Base-by-base conservation (phyloP, 2,329 filamentous ascomycete genomes). In the Rutstroemia sp. region DNA sequence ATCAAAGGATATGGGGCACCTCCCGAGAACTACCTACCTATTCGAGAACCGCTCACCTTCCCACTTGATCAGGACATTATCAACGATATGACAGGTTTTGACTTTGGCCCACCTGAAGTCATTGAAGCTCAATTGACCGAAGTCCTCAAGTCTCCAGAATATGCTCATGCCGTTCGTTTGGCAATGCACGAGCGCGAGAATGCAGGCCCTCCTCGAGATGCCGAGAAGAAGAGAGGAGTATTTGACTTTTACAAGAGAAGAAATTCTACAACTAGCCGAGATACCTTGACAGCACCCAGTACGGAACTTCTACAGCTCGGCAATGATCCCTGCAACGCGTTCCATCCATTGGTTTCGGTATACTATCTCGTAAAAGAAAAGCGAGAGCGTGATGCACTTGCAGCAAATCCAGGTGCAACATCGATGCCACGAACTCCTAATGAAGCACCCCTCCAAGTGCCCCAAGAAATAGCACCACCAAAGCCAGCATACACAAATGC, bases 351-450 rank as follows among this genome's bases (percentile, higher is more conserved):
- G 14, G 78, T 97, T 7, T 97, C 94, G 1, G 86, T 99, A 14
- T 99, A 99, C 72, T 95, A 95, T 67, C 80, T 99, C 3, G 94
- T 96, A n/a, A 86, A 84, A 63, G 94, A 99, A 75, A 97, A 97
- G 74, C 83, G 90, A 61, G 90, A 95, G 50, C 84, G 90, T 38
- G 92, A 97, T 66, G 75, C 60, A 58, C 58, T 66, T 42, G 80
- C 83, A 63, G 70, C 73, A 39, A 85, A 83, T 58, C 81, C 85
- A 49, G 81, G 83, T 21, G 79, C 80, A 56, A 67, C 80, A 27
- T 75, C 76, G 19, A 75, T 86, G 67, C 81, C 81, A 16, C 77
- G 77, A 39, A 73, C 76, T 45, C 74, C 83, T 23, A 76, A 77
- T 44, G 79, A 87, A 48, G 64, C 70, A 16, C 71, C 69, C 41